Percentiles rank a stretch among this genome's conserved stretches.
These are phyloP conservation scores for Poronia punctata DNA, from an alignment of 495 filamentous ascomycete genomes.

Conservation along the genomic window DNA sequence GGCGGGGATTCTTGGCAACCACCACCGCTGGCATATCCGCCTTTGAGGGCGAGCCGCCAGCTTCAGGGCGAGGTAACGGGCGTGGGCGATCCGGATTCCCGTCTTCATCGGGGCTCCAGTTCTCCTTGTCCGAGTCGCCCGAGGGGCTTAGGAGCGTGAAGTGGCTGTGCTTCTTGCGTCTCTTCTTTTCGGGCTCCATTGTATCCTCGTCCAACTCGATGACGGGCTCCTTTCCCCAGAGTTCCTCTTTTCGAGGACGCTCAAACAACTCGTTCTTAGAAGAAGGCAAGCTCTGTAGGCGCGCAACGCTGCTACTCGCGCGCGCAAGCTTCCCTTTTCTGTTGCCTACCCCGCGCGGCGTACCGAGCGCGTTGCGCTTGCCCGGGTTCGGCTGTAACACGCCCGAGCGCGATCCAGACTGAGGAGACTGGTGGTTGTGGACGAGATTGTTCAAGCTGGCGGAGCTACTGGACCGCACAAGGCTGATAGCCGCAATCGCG, in stretches of 20 bases:
- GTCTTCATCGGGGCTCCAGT: constrained; percentile 59
- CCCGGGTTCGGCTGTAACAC: constrained; percentile 42
- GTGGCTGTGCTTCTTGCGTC: constrained; percentile 32
- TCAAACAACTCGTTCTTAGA: too few species aligned
- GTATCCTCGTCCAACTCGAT: constrained; percentile 9
- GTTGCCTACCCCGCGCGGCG: constrained; percentile 41
- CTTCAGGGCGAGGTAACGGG: constrained; percentile 10
- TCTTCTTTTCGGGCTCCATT: constrained; percentile 23
- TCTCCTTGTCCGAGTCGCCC: constrained; percentile 87
- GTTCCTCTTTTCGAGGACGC: too few species aligned
- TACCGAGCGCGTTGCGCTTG: constrained; percentile 54
- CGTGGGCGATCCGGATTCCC: constrained; percentile 33
- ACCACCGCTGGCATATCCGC: background rate
- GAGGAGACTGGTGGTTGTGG: constrained; percentile 27
- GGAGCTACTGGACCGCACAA: constrained; percentile 59
- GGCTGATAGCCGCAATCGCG: constrained; percentile 60
- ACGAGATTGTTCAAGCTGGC: constrained; percentile 28
- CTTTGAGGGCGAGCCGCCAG: constrained; percentile 1
- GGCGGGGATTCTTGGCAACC: constrained; percentile 26
- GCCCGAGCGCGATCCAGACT: constrained; percentile 22
- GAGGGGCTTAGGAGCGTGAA: constrained; percentile 23
- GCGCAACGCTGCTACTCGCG: constrained; percentile 58
- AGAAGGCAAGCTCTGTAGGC: constrained; percentile 47
- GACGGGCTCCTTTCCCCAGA: constrained; percentile 2
- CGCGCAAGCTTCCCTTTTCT: constrained; percentile 61